A percentile compares a stretch with the other conserved stretches of the same genome.
These are phyloP conservation scores for Lophiotrema nucula DNA, from an alignment of 495 filamentous ascomycete species.

Conservation along the genomic window DNA sequence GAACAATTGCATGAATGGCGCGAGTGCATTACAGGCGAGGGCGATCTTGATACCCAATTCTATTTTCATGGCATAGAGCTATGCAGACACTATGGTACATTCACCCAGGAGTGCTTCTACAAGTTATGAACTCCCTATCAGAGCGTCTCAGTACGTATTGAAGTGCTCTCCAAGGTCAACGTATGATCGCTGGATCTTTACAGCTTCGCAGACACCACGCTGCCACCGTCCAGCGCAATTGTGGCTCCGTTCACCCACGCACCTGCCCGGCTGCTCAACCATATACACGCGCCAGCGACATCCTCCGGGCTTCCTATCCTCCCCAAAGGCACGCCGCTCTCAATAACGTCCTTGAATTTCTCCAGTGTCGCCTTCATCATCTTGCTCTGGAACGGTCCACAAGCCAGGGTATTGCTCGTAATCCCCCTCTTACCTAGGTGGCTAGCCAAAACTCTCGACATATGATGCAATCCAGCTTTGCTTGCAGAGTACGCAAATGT, in stretches of 20 bases:
- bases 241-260: slow-evolving; percentile 75
- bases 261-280: slow-evolving; percentile 67
- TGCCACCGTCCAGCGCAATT: slow-evolving; percentile 72
- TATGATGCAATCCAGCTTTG: slow-evolving; percentile 73
- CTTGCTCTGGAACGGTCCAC: slow-evolving; percentile 77
- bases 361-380: slow-evolving; percentile 77
- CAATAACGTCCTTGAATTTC: slow-evolving; percentile 60
- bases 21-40: neutral
- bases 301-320: slow-evolving; percentile 71
- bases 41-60: slow-evolving; percentile 1
- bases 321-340: slow-evolving; percentile 62
- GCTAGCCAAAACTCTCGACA: slow-evolving; percentile 68
- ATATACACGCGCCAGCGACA: slow-evolving; percentile 74
- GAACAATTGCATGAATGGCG: neutral
- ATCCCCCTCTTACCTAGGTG: slow-evolving; percentile 69
- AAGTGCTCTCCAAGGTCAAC: too few relatives aligned
- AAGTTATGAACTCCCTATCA: too few relatives aligned
- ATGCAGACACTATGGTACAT: too few relatives aligned
- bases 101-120: too few relatives aligned
- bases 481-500: slow-evolving; percentile 74
- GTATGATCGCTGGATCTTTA: slow-evolving; percentile 34
- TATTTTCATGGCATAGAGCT: neutral
- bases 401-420: slow-evolving; percentile 73
- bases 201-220: slow-evolving; percentile 53
- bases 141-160: too few relatives aligned